phyloP scores from a whole-genome alignment of 805 yeast species.

The Saccharomycopsis microspora region DNA sequence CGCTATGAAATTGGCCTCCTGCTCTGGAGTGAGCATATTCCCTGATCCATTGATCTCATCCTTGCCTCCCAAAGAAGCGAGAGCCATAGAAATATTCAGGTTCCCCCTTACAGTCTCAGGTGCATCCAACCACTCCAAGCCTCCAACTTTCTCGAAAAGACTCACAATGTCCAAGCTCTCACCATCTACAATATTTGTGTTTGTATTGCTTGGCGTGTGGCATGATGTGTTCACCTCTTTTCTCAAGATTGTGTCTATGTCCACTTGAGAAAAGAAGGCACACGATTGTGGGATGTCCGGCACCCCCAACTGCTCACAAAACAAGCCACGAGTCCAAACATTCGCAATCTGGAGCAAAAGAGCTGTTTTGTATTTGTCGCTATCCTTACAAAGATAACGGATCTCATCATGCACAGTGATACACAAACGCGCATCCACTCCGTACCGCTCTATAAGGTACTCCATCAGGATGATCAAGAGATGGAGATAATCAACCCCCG shows the following conservation, averaged over 20 bases:
- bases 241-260: constrained; percentile 76
- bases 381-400: constrained; percentile 63
- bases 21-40: not conserved
- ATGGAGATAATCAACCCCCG: constrained; percentile 95
- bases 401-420: constrained; percentile 95
- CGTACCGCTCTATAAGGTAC: constrained; percentile 53
- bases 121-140: constrained; percentile 1
- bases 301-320: constrained; percentile 85
- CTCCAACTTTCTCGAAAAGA: constrained; percentile 29
- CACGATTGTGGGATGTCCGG: constrained; percentile 86
- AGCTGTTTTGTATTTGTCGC: constrained; percentile 68
- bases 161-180: constrained; percentile 53
- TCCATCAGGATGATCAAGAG: constrained; percentile 79
- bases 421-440: constrained; percentile 63
- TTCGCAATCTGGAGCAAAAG: constrained; percentile 81
- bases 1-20: constrained; percentile 5
- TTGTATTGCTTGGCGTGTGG: constrained; percentile 77
- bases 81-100: constrained; percentile 5
- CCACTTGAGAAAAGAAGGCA: constrained; percentile 92
- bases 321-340: constrained; percentile 93
- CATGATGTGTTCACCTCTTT: constrained; percentile 92
- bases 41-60: not conserved
- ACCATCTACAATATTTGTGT: constrained; percentile 59
- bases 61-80: not conserved
- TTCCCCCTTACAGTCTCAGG: constrained; percentile 2